These are phyloP conservation scores for Paragyromitra xinjiangensis DNA, from an alignment of 495 filamentous ascomycete genomes.

Conservation along the genomic window DNA sequence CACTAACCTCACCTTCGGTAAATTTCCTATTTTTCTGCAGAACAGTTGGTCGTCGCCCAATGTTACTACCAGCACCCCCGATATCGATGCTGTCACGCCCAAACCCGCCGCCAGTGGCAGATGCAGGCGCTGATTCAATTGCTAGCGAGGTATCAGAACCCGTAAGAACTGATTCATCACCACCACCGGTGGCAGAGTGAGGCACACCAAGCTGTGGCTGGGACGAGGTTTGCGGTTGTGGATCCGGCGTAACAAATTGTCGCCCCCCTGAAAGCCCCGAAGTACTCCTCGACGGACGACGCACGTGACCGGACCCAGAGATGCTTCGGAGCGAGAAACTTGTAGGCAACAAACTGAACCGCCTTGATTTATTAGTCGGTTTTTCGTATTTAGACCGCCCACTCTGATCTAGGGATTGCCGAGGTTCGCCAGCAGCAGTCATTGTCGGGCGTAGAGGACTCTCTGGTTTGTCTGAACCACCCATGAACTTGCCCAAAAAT, in stretches of 20 bases:
- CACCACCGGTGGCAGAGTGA: constrained; percentile 22
- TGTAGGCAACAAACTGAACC: constrained; percentile 83
- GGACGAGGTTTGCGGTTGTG: constrained; percentile 48
- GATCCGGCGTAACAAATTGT: constrained; percentile 30
- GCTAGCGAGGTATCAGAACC: constrained; percentile 54
- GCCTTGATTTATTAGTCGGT: constrained; percentile 59
- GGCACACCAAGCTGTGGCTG: constrained; percentile 56
- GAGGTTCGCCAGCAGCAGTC: constrained; percentile 69
- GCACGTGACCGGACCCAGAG: constrained; percentile 47
- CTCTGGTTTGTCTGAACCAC: constrained; percentile 64
- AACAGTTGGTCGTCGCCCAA: constrained; percentile 59
- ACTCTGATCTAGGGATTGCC: constrained; percentile 52
- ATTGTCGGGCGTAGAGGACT: constrained; percentile 75
- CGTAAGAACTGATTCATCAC: constrained; percentile 44
- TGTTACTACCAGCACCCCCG: constrained; percentile 27
- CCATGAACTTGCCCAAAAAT: constrained; percentile 76
- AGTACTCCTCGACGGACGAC: constrained; percentile 48
- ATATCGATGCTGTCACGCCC: constrained; percentile 52
- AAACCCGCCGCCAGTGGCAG: constrained; percentile 55
- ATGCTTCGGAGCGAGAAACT: constrained; percentile 69
- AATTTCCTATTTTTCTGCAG: constrained; percentile 88
- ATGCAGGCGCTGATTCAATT: constrained; percentile 61
- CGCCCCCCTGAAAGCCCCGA: constrained; percentile 44
- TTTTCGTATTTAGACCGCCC: constrained; percentile 50
- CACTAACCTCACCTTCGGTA: constrained; percentile 81